Base-by-base conservation (phyloP, 73 alveolate species). In the Tetrahymena thermophila region DNA sequence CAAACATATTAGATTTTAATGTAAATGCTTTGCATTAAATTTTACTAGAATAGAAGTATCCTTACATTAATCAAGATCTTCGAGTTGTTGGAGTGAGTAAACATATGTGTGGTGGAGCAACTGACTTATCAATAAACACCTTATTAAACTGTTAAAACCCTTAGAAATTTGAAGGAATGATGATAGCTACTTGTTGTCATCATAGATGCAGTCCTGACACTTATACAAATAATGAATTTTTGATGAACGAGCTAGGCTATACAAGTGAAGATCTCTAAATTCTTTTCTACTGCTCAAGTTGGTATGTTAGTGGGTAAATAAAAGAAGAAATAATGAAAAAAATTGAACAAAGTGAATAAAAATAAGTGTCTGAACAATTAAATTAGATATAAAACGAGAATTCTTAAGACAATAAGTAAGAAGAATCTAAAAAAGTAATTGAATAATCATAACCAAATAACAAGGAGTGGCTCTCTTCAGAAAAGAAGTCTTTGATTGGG, bases 21-120 rank as follows among this genome's bases (percentile, higher is more conserved):
- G 56, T 98, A 14, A 94, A 95, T 85, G 94, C 58, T 40, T 34
- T 95, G 50, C 35, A 94, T 50, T 50, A 83, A 56, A 35, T 94
- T 93, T 28, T 84, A 43, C 35, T 38, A 97, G 95, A 93, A 1
- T 43, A 56, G 17, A 93, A 93, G 34, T 89, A 85, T 35, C 94
- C 89, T 3, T 71, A 71, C 11, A 71, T 71, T 71, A 31, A 71
- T 31, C 6, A 31, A 28, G 11, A 6, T 34, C 57, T 38, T 85
- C 23, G 83, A 85, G 94, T 85, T 71, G 96, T 95, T 19, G 97
- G 96, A 34, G 96, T 95, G 10, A 99, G 99, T 83, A 99, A 99
- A 95, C 99, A 99, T 95, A 97, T 99, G 94, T 99, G 99, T 95
- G 99, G 99, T 21, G 99, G 99, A 83, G 99, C 99, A 23, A 97